Base-by-base conservation (phyloP, 1,284 basidiomycete genomes). In the Trichosporon sp. region DNA sequence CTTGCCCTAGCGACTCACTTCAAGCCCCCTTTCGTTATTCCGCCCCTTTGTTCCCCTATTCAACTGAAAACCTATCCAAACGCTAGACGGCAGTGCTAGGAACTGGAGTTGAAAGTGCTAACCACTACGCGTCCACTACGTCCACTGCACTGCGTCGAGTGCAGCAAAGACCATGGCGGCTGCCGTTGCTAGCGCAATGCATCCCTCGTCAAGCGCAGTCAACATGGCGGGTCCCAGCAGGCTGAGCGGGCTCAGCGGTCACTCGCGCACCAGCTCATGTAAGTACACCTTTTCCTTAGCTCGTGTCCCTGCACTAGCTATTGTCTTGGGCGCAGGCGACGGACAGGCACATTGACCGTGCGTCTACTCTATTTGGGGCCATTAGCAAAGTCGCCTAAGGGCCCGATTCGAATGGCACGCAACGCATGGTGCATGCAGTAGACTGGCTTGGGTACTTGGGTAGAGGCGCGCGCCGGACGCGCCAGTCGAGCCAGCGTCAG, bases 231-330 rank as follows among this genome's bases (percentile, higher is more conserved):
- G 31, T 16, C 59, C 59, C 59, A 63, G 59, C 31, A 32, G 59
- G 59, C 35, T 63, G 31, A 63, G 59, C 59, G 59, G 59, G 35
- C 59, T 63, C 32, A 63, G 59, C 59, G 59, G 59, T 16, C 59
- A 63, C 59, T 63, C 59, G 59, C 59, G 31, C 31, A 63, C 59
- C 32, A 35, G 59, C 6, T 63, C 59, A 63, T 63, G 59, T 63
- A 63, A 63, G 59, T 63, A 10, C 26, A 26, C 26, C 26, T 26
- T 26, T 26, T 26, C 16, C 7, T 6, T 21, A 16, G 31, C 26
- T 61, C 26, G 26, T 12, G 8, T 3, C 26, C 54, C 54, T 19
- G 54, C 54, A 40, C 19, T 11, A 21, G 56, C 35, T 63, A 63
- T 63, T 63, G 59, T 63, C 32, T 35, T 37, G 59, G 32, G 21